Conservation (phyloP, 2,329 filamentous ascomycete species). For the Diaporthe sp. region DNA sequence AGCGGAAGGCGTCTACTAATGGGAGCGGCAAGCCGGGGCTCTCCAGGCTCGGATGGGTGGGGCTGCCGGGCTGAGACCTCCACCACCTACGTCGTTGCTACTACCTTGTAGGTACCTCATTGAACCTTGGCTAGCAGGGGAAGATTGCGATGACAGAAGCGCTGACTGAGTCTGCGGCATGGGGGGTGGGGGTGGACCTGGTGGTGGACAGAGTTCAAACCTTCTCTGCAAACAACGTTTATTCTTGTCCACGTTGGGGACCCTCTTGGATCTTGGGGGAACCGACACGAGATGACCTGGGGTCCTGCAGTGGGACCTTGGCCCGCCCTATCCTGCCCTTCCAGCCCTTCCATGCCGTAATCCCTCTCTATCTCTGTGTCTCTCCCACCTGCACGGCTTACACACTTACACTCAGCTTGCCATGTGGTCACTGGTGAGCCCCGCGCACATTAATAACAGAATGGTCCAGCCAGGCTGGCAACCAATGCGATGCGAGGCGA, state of each 20-base stretch:
- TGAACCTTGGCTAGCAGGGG: conserved; percentile 22
- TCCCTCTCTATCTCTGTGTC: neutral
- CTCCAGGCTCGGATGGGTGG: conserved; percentile 29
- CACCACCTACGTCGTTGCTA: conserved; percentile 24
- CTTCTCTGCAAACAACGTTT: conserved; percentile 16
- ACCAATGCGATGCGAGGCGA: conserved; percentile 2
- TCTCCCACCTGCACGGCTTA: neutral
- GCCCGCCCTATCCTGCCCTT: neutral
- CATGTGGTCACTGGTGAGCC: neutral
- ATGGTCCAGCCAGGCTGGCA: neutral
- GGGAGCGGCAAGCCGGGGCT: conserved; percentile 26
- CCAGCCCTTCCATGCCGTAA: neutral
- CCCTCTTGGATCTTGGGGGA: neutral
- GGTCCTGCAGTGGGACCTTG: conserved; percentile 20
- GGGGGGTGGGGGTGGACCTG: neutral
- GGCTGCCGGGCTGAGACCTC: conserved; percentile 32
- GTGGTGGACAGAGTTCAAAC: conserved; percentile 29
- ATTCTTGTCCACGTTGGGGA: neutral
- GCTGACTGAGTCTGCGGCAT: conserved; percentile 17
- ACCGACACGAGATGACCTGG: conserved; percentile 16
- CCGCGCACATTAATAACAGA: neutral
- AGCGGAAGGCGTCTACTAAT: conserved; percentile 37
- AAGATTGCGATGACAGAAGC: conserved; percentile 23
- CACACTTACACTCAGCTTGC: neutral
- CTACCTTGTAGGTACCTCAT: conserved; percentile 18